phyloP scores from a whole-genome alignment of 306 rosid genomes.

The Glycine soja region DNA sequence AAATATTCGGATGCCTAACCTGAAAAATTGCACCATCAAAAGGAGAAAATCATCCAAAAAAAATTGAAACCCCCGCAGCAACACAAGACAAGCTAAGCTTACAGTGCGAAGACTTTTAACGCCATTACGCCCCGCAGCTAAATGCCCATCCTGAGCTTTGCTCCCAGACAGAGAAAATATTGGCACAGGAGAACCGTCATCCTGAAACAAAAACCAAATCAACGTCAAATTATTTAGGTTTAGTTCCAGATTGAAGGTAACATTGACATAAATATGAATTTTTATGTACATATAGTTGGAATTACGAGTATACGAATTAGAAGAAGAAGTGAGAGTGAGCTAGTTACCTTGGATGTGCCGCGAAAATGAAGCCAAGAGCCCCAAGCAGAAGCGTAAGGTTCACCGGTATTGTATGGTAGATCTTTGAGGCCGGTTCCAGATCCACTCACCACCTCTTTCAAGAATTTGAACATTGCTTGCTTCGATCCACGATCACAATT shows the following conservation, averaged over 20 bases:
- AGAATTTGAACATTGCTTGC: conserved; percentile 67
- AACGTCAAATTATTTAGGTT: conserved; percentile 1
- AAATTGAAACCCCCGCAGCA: neutral
- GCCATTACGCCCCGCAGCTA: conserved; percentile 94
- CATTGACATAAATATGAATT: neutral
- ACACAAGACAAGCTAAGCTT: conserved; percentile 27
- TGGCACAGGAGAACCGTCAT: conserved; percentile 90
- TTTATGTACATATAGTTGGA: neutral
- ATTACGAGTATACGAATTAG: neutral
- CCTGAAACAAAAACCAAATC: conserved; percentile 58
- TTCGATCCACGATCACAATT: conserved; percentile 31
- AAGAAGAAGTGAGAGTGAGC: neutral
- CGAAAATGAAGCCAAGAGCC: conserved; percentile 97
- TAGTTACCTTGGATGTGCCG: conserved; percentile 83
- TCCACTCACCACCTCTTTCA: conserved; percentile 97
- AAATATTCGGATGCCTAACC: conserved; percentile 99
- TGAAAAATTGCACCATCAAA: conserved; percentile 56
- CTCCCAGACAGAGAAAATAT: conserved; percentile 86
- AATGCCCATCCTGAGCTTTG: conserved; percentile 89
- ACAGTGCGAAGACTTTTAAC: conserved; percentile 90
- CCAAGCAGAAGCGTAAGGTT: conserved; percentile 90
- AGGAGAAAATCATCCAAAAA: neutral
- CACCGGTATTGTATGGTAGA: conserved; percentile 93
- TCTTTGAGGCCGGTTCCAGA: conserved; percentile 87
- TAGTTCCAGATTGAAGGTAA: conserved; percentile 40